phyloP scores from a whole-genome alignment of 1,139 yeast genomes.

The Taphrina populina region DNA sequence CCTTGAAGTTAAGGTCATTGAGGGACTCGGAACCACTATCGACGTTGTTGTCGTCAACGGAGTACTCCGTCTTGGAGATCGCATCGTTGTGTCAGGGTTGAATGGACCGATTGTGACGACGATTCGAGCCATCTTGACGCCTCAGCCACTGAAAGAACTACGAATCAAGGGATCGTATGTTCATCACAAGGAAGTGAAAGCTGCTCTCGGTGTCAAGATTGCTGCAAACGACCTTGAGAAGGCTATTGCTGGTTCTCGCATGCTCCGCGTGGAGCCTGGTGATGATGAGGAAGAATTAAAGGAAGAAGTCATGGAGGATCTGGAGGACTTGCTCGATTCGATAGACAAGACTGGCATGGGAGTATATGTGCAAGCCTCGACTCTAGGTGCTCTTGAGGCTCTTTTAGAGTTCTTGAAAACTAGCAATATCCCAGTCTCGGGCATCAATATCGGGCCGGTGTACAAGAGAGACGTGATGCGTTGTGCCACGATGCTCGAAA shows the following conservation, averaged over 20 bases:
- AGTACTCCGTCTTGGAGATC: conserved; percentile 87
- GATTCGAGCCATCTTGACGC: conserved; percentile 91
- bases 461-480: conserved; percentile 97
- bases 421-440: conserved; percentile 85
- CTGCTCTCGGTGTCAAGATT: conserved; percentile 97
- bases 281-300: conserved; percentile 96
- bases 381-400: conserved; percentile 97
- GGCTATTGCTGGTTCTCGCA: conserved; percentile 98
- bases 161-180: conserved; percentile 75
- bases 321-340: conserved; percentile 89
- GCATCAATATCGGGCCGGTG: conserved; percentile 96
- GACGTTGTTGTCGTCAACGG: conserved; percentile 97
- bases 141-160: conserved; percentile 94
- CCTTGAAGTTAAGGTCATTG: conserved; percentile 96
- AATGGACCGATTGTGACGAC: conserved; percentile 99
- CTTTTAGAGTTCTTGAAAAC: conserved; percentile 92
- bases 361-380: conserved; percentile 97
- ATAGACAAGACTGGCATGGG: conserved; percentile 94
- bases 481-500: conserved; percentile 93
- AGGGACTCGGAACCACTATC: conserved; percentile 98
- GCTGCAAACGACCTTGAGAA: conserved; percentile 97
- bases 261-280: conserved; percentile 91
- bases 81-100: conserved; percentile 93
- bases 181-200: conserved; percentile 96
- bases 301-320: conserved; percentile 99